These are phyloP conservation scores for Hypoxylon intermedium DNA, from an alignment of 495 filamentous ascomycete genomes.

Conservation along the genomic window DNA sequence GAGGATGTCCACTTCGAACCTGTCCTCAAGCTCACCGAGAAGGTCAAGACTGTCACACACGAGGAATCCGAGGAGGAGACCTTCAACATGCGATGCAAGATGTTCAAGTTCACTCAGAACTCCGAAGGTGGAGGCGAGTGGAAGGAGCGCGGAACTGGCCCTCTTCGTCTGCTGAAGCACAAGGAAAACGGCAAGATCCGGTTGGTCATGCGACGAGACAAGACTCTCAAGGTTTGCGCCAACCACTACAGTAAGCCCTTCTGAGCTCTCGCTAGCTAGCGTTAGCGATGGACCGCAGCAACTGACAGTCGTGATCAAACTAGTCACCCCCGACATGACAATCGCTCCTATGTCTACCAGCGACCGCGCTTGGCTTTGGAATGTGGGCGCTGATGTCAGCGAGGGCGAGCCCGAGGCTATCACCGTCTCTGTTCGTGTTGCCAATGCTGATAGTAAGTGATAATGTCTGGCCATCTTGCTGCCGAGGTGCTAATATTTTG, in stretches of 20 bases:
- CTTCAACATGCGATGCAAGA: conserved; percentile 99
- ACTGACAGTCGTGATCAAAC: conserved; percentile 13
- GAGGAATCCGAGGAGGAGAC: conserved; percentile 96
- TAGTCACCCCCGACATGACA: conserved; percentile 99
- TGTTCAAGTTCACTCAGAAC: conserved; percentile 95
- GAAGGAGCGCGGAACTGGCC: conserved; percentile 99
- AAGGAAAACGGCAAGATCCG: conserved; percentile 97
- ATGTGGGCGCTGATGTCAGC: conserved; percentile 94
- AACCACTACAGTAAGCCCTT: conserved; percentile 93
- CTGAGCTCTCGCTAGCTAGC: background rate
- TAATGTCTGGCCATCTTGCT: background rate
- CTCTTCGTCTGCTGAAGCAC: conserved; percentile 96
- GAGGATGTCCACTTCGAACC: conserved; percentile 97
- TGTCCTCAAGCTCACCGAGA: conserved; percentile 91
- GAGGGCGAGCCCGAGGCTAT: conserved; percentile 97
- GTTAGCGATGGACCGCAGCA: background rate
- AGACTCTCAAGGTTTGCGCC: conserved; percentile 99
- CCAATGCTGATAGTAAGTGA: conserved; percentile 92
- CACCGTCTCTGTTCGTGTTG: conserved; percentile 96
- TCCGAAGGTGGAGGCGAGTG: conserved; percentile 72
- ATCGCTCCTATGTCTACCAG: conserved; percentile 96
- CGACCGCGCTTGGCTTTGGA: conserved; percentile 99
- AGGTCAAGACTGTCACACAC: conserved; percentile 96
- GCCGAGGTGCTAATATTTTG: conserved; percentile 30
- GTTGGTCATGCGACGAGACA: conserved; percentile 97